Conservation (phyloP, 2,329 filamentous ascomycete species). For the Penicillium rolfsii region DNA sequence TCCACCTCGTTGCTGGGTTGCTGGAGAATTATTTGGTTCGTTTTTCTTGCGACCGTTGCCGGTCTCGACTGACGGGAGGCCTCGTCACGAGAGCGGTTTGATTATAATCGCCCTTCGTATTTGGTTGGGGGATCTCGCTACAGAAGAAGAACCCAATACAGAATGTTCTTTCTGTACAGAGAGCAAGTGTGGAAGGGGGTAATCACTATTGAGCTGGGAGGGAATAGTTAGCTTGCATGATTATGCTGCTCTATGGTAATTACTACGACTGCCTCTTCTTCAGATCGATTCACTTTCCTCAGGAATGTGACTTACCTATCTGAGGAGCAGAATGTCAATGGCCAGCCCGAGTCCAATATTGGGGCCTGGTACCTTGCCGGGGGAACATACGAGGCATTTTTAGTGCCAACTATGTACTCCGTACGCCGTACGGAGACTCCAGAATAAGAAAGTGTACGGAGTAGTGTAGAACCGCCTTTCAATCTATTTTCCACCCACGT, state of each 20-base stretch:
- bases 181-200: not conserved
- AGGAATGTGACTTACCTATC: not conserved
- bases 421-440: not conserved
- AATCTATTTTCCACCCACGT: not conserved
- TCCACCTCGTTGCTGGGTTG: not conserved
- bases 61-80: slow-evolving; percentile 11
- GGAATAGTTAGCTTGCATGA: not conserved
- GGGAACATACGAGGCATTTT: slow-evolving; percentile 1
- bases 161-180: not conserved
- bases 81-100: slow-evolving; percentile 17
- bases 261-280: not conserved
- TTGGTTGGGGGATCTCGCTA: not conserved
- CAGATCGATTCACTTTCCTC: not conserved
- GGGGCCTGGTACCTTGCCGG: not conserved
- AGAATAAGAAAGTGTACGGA: not conserved
- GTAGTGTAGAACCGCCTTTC: not conserved
- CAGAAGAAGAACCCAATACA: not conserved
- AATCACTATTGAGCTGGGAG: not conserved
- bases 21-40: not conserved
- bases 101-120: slow-evolving; percentile 13
- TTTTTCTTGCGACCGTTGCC: slow-evolving; percentile 13
- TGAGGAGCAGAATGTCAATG: not conserved
- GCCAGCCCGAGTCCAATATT: not conserved
- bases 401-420: not conserved
- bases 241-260: not conserved